Evolutionary conservation across 768 basidiomycete genomes (phyloP), one percentile per base, ranked within the genome.

Genomic region (Trametes meyenii): DNA sequence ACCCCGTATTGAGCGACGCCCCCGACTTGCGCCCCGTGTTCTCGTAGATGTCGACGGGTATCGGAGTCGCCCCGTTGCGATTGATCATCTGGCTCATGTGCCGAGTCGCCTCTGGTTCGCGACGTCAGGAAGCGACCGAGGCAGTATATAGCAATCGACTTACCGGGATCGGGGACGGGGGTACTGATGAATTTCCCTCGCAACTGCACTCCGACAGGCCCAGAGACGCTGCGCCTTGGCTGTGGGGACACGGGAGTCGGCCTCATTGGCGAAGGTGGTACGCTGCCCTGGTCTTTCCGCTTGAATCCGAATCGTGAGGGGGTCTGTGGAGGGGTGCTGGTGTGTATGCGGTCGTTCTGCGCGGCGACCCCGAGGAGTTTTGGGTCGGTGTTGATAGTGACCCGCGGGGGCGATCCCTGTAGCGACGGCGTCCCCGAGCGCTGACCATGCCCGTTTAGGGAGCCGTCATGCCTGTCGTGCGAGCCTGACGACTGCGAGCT

Each of bases 51-150:
- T 67, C 66, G 23, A 67, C 62, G 44, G 67, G 64, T 23, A 91
- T 90, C 19, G 91, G 90, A 65, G 81, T 79, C 21, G 84, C 84
- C 7, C 77, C 76, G 7, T 78, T 78, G 45, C 87, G 80, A 67
- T 85, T 82, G 75, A 87, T 88, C 23, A 92, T 83, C 38, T 92
- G 91, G 65, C 85, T 89, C 83, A 94, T 84, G 58, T 86, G 80
- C 67, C 84, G 69, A 1, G 87, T 89, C 16, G 89, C 89, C 71
- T 85, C 92, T 76, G 38, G 42, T 16, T 60, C 8, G 55, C 33
- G 39, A 8, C 12, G 16, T 58, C 33, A 54, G 49, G 35, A 53
- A 40, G 23, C 61, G 51, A 13, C 39, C n/a, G 50, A 35, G 48
- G 16, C 3, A 38, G 55, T 38, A 64, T 6, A 19, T 43, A 39